Conservation (phyloP, 2,329 filamentous ascomycete species). For the Helminthosporium solani region DNA sequence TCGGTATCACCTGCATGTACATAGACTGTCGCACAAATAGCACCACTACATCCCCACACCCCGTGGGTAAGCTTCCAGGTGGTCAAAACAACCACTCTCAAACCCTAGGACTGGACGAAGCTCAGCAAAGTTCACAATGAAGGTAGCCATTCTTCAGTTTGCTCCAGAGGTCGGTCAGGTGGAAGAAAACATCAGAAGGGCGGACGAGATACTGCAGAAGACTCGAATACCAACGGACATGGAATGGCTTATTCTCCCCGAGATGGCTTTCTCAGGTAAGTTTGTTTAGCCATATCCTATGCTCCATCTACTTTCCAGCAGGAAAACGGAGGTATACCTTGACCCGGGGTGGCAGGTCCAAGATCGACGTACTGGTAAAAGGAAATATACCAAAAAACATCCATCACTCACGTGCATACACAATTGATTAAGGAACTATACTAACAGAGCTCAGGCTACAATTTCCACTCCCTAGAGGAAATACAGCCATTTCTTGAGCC, state of each 20-base stretch:
- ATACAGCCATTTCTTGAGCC: conserved; percentile 70
- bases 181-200: conserved; percentile 68
- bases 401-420: no score
- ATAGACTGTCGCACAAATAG: no score
- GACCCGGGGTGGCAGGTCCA: no score
- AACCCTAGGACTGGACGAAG: no score
- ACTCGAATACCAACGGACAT: conserved; percentile 50
- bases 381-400: no score
- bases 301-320: background rate
- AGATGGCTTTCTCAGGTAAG: conserved; percentile 71
- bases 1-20: no score
- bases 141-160: conserved; percentile 71
- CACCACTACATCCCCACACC: background rate
- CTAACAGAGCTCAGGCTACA: conserved; percentile 61
- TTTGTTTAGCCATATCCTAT: no score
- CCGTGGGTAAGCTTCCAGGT: background rate
- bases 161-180: conserved; percentile 69
- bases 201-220: conserved; percentile 62
- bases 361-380: no score
- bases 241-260: conserved; percentile 72
- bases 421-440: background rate
- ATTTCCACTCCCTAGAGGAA: conserved; percentile 68
- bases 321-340: background rate
- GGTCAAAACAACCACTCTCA: no score
- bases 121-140: conserved; percentile 51